A percentile compares a stretch with the other conserved stretches of the same genome.
Evolutionary conservation across 768 basidiomycete species (phyloP).

Genomic region (Auriscalpium microsporum): DNA sequence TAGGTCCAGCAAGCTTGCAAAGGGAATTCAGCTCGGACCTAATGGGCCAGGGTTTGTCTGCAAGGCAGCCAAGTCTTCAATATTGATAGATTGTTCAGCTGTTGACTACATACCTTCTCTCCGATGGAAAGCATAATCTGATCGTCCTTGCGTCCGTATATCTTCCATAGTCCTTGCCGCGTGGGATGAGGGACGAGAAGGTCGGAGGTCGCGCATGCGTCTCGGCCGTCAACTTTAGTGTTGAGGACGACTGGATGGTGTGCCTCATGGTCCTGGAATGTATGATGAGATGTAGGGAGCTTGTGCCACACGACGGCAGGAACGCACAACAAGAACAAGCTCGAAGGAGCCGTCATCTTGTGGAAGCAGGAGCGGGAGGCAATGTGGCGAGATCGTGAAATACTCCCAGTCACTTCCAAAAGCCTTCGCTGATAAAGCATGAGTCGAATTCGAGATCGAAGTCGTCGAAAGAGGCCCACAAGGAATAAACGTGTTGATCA

Average conservation of each 20-base stretch:
- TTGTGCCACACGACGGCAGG: background rate
- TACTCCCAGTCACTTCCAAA: conserved; percentile 20
- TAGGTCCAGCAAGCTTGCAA: conserved; percentile 34
- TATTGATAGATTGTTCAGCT: background rate
- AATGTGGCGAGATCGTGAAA: conserved; percentile 13
- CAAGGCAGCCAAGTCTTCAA: background rate
- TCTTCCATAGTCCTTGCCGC: conserved; percentile 27
- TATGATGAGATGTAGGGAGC: background rate
- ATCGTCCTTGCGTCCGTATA: conserved; percentile 21
- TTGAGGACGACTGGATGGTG: conserved; percentile 24
- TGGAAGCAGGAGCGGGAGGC: conserved; percentile 12
- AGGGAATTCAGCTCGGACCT: conserved; percentile 30
- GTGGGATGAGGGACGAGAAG: conserved; percentile 37
- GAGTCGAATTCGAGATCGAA: background rate
- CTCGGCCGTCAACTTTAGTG: conserved; percentile 25
- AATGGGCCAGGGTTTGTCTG: conserved; percentile 26
- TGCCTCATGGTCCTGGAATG: conserved; percentile 13
- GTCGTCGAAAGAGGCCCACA: conserved; percentile 5
- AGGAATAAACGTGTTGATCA: conserved; percentile 16
- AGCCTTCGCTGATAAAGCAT: background rate
- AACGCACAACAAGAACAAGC: conserved; percentile 14
- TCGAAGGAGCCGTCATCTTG: conserved; percentile 16
- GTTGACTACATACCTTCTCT: conserved; percentile 18
- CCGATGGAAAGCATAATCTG: conserved; percentile 26
- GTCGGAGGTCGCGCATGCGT: conserved; percentile 37